Evolutionary conservation across 495 filamentous ascomycete species (phyloP).

Genomic region (Aspergillus affinis): DNA sequence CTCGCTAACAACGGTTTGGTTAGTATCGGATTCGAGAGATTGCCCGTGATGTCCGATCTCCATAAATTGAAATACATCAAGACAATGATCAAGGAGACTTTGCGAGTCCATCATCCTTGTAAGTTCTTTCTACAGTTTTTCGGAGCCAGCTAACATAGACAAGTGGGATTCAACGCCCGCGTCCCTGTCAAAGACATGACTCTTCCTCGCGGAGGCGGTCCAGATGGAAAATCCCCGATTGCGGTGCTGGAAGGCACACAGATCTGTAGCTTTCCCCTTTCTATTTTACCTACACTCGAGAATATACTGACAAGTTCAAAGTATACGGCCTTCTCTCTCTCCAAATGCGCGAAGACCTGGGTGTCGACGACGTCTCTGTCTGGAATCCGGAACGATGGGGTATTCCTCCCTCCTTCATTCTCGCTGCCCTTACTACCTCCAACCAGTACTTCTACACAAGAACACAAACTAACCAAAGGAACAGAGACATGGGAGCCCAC

Average conservation of each 20-base stretch:
- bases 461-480: constrained; percentile 57
- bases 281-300: not conserved
- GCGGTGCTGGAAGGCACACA: constrained; percentile 56
- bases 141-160: not conserved
- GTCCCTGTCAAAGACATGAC: constrained; percentile 65
- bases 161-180: constrained; percentile 60
- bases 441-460: constrained; percentile 21
- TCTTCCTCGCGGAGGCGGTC: constrained; percentile 69
- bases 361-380: not conserved
- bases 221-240: constrained; percentile 62
- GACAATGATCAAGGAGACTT: not conserved
- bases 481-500: constrained; percentile 41
- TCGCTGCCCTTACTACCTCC: constrained; percentile 37
- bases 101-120: not conserved
- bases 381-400: not conserved
- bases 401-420: not conserved
- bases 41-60: not conserved
- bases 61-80: not conserved
- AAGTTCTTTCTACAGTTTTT: not conserved
- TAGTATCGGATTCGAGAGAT: not conserved
- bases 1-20: not conserved
- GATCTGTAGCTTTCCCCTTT: constrained; percentile 7
- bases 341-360: constrained; percentile 47
- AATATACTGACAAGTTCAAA: not conserved
- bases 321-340: constrained; percentile 25